Base-by-base conservation (phyloP, 495 filamentous ascomycete genomes). In the Neurospora tetrasperma region DNA sequence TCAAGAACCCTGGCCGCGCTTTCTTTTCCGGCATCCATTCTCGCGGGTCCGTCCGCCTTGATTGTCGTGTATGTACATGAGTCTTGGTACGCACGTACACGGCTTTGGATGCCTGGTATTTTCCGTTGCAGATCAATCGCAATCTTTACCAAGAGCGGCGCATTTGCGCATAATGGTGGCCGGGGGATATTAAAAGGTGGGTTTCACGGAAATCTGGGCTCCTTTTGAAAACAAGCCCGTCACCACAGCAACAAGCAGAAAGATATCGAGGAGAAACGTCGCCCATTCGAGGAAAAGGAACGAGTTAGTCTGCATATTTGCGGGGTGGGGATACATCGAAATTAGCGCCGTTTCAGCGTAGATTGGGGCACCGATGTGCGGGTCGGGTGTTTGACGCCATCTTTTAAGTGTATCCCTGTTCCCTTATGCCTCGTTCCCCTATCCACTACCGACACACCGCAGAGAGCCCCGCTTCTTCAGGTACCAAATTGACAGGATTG, bases 401-500 rank as follows among this genome's bases (percentile, higher is more conserved):
- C 9, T 39, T 6, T 38, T 6, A 39, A 41, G 40, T 10, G 9
- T 7, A 68, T 23, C 46, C 71, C 71, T 69, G 59, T 44, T 31
- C 2, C 27, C 27, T 31, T 18, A 38, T 20, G 9, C 12, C 35
- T 38, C 35, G 35, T 38, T 38, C 5, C 23, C 54, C 40, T 72
- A 20, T 35, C 62, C 16, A 23, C 8, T 70, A 42, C 38, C 71
- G n/a, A 54, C 39, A 23, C 35, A 38, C 35, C 35, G 35, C 35
- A 38, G 70, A 44, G 9, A n/a, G 43, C 42, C 71, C 71, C 74
- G 62, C 73, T 70, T 35, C 70, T 80, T 75, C 79, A 82, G 82
- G 81, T 75, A 82, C 82, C 75, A 80, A 74, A 76, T 78, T 78
- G 79, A 46, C 77, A 76, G 76, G 80, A 78, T 72, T 78, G 78